These are phyloP conservation scores for Iberis pinnata DNA, from an alignment of 345 rosid species.

Conservation along the genomic window DNA sequence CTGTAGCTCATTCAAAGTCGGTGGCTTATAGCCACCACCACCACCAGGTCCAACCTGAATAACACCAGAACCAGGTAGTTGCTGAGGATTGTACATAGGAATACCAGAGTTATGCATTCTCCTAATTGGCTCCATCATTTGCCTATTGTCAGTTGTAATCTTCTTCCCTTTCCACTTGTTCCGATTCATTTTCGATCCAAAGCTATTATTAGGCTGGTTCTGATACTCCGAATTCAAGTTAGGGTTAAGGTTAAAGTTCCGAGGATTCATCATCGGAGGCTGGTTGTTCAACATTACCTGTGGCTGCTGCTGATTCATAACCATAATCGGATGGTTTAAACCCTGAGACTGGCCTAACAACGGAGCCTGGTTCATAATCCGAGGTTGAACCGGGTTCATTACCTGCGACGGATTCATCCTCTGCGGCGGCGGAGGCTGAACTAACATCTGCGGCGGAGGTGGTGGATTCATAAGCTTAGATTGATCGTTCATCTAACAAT, in stretches of 20 bases:
- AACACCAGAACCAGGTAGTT: constrained; percentile 17
- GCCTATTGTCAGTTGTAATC: constrained; percentile 32
- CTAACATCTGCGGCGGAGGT: constrained; percentile 39
- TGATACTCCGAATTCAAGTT: constrained; percentile 37
- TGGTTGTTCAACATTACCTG: constrained; percentile 13
- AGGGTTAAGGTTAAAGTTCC: constrained; percentile 38
- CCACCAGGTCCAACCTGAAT: constrained; percentile 22
- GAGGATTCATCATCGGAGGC: constrained; percentile 42
- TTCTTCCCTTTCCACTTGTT: constrained; percentile 84
- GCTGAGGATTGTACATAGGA: constrained; percentile 54
- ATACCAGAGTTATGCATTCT: constrained; percentile 36
- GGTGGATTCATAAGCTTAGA: constrained; percentile 46
- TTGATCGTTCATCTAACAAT: constrained; percentile 48
- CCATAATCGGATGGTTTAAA: constrained; percentile 31
- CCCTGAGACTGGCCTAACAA: constrained; percentile 36
- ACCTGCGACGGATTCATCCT: constrained; percentile 37
- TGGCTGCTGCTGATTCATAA: constrained; percentile 29
- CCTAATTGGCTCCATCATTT: constrained; percentile 31
- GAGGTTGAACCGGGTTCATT: constrained; percentile 35
- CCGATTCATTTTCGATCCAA: constrained; percentile 24
- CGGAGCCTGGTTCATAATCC: constrained; percentile 42
- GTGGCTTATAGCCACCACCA: constrained; percentile 63
- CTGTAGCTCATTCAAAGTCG: constrained; percentile 75
- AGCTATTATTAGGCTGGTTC: constrained; percentile 30
- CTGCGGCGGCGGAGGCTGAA: constrained; percentile 30